phyloP scores from a whole-genome alignment of 495 filamentous ascomycete species.

The Alectoria sarmentosa region DNA sequence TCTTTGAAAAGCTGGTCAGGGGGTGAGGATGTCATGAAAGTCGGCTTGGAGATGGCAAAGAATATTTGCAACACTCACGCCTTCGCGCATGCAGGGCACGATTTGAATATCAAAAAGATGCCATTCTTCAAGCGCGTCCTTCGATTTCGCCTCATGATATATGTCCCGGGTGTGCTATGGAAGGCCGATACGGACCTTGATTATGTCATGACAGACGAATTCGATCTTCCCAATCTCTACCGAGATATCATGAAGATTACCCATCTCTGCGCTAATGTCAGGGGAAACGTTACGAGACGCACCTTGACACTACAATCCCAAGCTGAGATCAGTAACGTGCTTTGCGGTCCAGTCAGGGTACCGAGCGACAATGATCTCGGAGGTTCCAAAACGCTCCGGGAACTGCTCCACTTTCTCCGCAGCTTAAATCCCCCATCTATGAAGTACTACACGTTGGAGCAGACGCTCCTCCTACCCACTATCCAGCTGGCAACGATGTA shows the following conservation, averaged over 20 bases:
- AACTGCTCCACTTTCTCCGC: neutral
- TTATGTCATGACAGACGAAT: conserved; percentile 1
- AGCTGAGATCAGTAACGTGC: conserved; percentile 7
- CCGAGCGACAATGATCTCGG: no score
- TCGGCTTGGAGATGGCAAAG: conserved; percentile 12
- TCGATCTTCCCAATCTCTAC: conserved; percentile 12
- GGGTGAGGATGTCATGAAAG: conserved; percentile 14
- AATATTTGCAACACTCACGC: neutral
- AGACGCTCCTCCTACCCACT: conserved; percentile 3
- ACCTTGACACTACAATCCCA: neutral
- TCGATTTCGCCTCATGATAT: conserved; percentile 12
- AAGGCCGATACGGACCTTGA: conserved; percentile 2
- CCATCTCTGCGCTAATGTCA: conserved; percentile 7
- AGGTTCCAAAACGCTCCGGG: neutral
- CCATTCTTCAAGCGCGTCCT: neutral
- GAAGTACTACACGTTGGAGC: conserved; percentile 1
- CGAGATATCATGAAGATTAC: conserved; percentile 7
- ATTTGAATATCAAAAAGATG: neutral
- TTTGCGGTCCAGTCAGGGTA: conserved; percentile 17
- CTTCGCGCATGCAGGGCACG: neutral
- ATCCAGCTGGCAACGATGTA: conserved; percentile 16
- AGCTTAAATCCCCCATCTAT: neutral
- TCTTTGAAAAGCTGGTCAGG: conserved; percentile 10
- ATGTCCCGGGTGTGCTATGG: conserved; percentile 9
- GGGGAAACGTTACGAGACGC: neutral